Evolutionary conservation across 805 yeast genomes (phyloP).

Genomic region (Saturnispora hagleri): DNA sequence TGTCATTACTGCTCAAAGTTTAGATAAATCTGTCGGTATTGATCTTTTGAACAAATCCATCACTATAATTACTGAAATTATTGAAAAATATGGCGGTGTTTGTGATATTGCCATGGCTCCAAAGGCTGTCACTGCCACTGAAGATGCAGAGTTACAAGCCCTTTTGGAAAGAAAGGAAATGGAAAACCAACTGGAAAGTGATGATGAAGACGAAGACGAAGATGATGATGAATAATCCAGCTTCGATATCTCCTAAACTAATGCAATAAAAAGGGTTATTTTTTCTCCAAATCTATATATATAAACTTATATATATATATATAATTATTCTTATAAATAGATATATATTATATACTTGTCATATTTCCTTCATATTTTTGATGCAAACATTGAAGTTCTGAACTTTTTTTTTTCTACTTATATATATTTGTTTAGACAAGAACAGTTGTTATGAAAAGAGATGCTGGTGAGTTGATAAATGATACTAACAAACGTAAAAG

Average conservation of each 20-base stretch:
- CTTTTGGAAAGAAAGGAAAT: slow-evolving; percentile 87
- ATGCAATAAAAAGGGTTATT: neutral
- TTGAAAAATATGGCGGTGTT: slow-evolving; percentile 69
- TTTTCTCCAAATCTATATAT: neutral
- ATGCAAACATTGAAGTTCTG: neutral
- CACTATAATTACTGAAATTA: slow-evolving; percentile 59
- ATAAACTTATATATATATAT: neutral
- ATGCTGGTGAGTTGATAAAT: neutral
- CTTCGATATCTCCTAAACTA: neutral
- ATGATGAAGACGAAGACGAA: slow-evolving; percentile 42
- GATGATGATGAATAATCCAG: slow-evolving; percentile 8
- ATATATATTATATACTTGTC: neutral
- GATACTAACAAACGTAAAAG: neutral
- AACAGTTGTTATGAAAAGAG: neutral
- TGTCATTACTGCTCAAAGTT: slow-evolving; percentile 85
- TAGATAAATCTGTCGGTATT: slow-evolving; percentile 86
- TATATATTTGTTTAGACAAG: neutral
- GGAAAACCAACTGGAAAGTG: slow-evolving; percentile 79
- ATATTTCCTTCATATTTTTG: neutral
- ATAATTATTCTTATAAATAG: neutral
- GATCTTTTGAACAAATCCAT: slow-evolving; percentile 73
- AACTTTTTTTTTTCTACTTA: neutral
- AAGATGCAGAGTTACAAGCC: slow-evolving; percentile 95
- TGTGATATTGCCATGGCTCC: slow-evolving; percentile 96
- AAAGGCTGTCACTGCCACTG: slow-evolving; percentile 96